These are phyloP conservation scores for Cercis canadensis DNA, from an alignment of 306 rosid genomes.

Conservation along the genomic window DNA sequence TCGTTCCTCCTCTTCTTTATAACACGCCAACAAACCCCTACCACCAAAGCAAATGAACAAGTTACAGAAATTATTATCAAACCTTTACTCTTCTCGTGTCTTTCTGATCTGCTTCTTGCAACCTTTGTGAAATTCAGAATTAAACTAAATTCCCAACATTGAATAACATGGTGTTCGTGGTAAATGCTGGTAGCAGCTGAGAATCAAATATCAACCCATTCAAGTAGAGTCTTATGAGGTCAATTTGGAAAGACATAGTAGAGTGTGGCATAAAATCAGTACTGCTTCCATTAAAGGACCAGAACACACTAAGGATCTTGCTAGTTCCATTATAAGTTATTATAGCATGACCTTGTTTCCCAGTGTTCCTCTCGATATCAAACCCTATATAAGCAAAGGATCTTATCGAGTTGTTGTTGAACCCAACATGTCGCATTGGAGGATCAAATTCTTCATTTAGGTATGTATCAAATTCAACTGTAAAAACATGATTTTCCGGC, in stretches of 20 bases:
- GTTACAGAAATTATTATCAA: background rate
- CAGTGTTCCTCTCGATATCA: constrained; percentile 1
- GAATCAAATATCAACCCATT: constrained; percentile 44
- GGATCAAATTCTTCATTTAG: constrained; percentile 2
- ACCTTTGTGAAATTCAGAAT: constrained; percentile 16
- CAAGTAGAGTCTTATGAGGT: constrained; percentile 34
- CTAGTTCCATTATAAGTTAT: constrained; percentile 38
- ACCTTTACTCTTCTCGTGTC: background rate
- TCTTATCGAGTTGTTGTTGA: constrained; percentile 6
- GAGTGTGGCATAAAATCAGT: background rate
- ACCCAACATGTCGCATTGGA: constrained; percentile 19
- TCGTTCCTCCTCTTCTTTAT: constrained; percentile 21
- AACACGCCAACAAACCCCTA: constrained; percentile 11
- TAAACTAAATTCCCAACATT: constrained; percentile 49
- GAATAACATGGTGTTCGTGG: constrained; percentile 33
- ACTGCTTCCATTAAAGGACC: background rate
- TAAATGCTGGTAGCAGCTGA: constrained; percentile 37
- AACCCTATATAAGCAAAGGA: background rate
- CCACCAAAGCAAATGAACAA: constrained; percentile 17
- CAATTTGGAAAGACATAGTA: constrained; percentile 7
- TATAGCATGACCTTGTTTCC: constrained; percentile 15
- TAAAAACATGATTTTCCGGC: constrained; percentile 25
- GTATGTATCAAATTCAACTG: constrained; percentile 40
- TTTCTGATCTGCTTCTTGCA: background rate
- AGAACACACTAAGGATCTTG: constrained; percentile 33